Conservation (phyloP, 306 rosid species). For the Fagus sylvatica region DNA sequence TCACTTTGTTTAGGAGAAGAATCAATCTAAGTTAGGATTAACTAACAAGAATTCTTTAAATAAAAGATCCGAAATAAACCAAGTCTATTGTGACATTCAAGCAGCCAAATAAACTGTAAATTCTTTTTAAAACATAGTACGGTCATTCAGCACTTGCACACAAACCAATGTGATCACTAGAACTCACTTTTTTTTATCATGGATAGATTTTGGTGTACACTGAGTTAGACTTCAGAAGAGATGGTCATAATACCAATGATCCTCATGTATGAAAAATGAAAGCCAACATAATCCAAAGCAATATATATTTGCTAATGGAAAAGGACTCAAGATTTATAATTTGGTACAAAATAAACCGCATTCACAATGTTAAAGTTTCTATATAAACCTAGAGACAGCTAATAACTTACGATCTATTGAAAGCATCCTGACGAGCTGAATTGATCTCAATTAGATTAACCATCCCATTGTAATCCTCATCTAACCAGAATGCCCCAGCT, state of each 20-base stretch:
- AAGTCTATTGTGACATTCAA: not conserved
- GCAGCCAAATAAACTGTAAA: not conserved
- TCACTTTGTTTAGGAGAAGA: not conserved
- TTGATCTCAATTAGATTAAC: slow-evolving; percentile 63
- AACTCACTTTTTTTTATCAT: not conserved
- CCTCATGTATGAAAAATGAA: not conserved
- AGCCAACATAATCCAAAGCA: not conserved
- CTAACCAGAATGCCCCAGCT: slow-evolving; percentile 77
- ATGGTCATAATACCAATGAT: not conserved
- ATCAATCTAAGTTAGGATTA: not conserved
- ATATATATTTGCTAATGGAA: not conserved
- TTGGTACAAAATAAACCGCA: not conserved
- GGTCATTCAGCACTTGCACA: not conserved
- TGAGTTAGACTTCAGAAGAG: not conserved
- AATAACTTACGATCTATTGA: slow-evolving; percentile 72
- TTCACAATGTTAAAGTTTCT: not conserved
- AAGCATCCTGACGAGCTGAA: slow-evolving; percentile 73
- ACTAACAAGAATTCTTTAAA: not conserved
- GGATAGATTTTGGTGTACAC: not conserved
- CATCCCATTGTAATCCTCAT: slow-evolving; percentile 35
- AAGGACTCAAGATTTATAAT: not conserved
- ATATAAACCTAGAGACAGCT: slow-evolving; percentile 8
- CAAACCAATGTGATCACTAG: not conserved
- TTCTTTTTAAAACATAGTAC: not conserved
- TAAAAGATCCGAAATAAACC: not conserved